Evolutionary conservation across 2,329 filamentous ascomycete genomes (phyloP), one percentile per base, ranked within the genome.

Genomic region (Clonostachys rosea): DNA sequence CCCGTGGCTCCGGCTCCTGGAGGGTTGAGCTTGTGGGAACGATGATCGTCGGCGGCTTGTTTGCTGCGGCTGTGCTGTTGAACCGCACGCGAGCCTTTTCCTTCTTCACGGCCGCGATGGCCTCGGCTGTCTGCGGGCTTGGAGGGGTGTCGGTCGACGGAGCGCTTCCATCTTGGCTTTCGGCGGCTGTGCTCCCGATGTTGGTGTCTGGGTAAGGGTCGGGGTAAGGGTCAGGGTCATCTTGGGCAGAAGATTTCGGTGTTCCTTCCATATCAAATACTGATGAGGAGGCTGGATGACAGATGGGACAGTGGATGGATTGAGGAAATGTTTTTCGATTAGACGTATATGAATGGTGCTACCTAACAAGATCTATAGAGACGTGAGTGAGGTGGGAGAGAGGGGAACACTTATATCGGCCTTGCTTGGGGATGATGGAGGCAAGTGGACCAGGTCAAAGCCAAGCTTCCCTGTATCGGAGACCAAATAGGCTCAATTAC

Each of bases 51-150:
- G 52, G 59, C 43, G 55, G 63, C 49, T 50, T 62, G 39, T 54
- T 62, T 18, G 56, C 59, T 16, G 55, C 68, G 30, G 70, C 68
- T 48, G 63, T 68, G 59, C 71, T 75, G 55, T 75, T 75, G 53
- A 75, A 75, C 7, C 72, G 66, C 30, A 75, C 73, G 30, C 73
- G 67, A 4, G 68, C 70, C 52, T 73, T 75, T 50, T 75, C 72
- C 43, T 65, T 70, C 54, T 63, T 71, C 39, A 49, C 14, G 36
- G 36, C 36, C 17, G 36, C 36, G 36, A 18, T 39, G 36, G 14
- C 36, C 36, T 39, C 36, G 36, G 36, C 14, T n/a, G 36, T 39
- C 14, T n/a, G 17, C 9, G 36, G 14, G 14, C 36, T 18, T n/a
- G 14, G 14, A 39, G 36, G 36, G 36, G 14, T 39, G 17, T 18